Base-by-base conservation (phyloP, 2,329 filamentous ascomycete species). In the Capronia coronata region DNA sequence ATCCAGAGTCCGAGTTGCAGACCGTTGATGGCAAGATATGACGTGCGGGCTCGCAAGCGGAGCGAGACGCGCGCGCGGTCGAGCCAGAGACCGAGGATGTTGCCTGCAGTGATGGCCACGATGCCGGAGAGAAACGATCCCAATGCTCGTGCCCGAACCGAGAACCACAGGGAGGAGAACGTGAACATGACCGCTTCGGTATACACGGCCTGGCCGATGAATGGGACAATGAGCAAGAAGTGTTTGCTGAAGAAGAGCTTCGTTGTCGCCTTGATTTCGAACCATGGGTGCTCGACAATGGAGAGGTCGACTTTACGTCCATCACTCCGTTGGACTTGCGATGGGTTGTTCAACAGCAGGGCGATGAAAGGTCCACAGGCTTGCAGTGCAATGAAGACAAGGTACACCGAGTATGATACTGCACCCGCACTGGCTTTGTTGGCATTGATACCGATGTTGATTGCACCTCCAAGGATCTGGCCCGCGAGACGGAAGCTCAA, bases 151-250 rank as follows among this genome's bases (percentile, higher is more conserved):
- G 83, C 72, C 1, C 84, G 76, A 1, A 88, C 85, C 1, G 75
- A 76, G 60, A 88, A 86, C 81, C 82, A 89, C 11, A 84, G 55
- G 7, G 74, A 71, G 6, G 83, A 68, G 51, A 83, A 88, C 0
- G 84, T 87, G 63, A 83, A 86, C 65, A 83, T 85, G 0, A 87
- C 82, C 0, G 84, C 80, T 62, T 88, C 84, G 0, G 81, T 69
- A 61, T 84, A 88, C 0, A 86, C 83, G 0, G 80, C 80, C 56
- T 87, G 82, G 1, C 80, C 80, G 32, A 88, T 87, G 55, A 84
- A 78, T 0, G 83, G 73, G 2, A 87, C 64, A 1, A 86, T 72
- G 1, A 86, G 68, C 1, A 87, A 65, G 50, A 85, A 86, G 23
- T 76, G 75, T 37, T 73, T 78, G 1, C 70, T 78, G 23, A 82